A percentile compares a stretch with the other conserved stretches of the same genome.
These are phyloP conservation scores for Cercospora sp. DNA, from an alignment of 2,329 filamentous ascomycete genomes.

Conservation along the genomic window DNA sequence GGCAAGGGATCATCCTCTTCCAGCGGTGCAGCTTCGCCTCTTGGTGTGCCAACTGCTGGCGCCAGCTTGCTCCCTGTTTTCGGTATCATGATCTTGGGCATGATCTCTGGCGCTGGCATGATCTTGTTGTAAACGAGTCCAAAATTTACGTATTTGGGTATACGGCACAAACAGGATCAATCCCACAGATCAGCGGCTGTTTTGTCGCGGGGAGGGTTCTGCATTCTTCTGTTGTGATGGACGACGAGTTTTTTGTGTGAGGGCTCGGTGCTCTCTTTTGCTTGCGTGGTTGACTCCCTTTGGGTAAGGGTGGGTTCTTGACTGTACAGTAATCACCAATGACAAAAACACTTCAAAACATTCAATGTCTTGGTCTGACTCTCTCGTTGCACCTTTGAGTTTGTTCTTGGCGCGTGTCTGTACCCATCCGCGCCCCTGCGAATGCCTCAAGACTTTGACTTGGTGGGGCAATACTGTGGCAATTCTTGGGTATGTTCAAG, in stretches of 20 bases:
- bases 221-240: not conserved
- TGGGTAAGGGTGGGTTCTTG: not conserved
- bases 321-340: not conserved
- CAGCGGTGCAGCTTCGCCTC: constrained; percentile 28
- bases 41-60: constrained; percentile 24
- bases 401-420: not conserved
- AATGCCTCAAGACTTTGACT: not conserved
- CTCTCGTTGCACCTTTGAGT: not conserved
- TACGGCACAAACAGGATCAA: constrained; percentile 2
- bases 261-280: not conserved
- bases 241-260: not conserved
- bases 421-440: not conserved
- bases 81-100: constrained; percentile 30
- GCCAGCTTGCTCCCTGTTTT: constrained; percentile 31
- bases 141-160: not conserved
- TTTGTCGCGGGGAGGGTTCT: not conserved
- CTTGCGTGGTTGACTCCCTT: not conserved
- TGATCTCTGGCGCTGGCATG: constrained; percentile 37
- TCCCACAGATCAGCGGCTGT: not conserved
- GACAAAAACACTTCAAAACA: not conserved
- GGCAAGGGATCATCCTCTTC: constrained; percentile 29
- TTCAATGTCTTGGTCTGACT: not conserved
- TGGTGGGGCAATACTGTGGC: not conserved
- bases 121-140: constrained; percentile 33
- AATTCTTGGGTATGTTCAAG: not conserved